Evolutionary conservation across 257 asterid species (phyloP).

Genomic region (Solanum pinnatisectum): DNA sequence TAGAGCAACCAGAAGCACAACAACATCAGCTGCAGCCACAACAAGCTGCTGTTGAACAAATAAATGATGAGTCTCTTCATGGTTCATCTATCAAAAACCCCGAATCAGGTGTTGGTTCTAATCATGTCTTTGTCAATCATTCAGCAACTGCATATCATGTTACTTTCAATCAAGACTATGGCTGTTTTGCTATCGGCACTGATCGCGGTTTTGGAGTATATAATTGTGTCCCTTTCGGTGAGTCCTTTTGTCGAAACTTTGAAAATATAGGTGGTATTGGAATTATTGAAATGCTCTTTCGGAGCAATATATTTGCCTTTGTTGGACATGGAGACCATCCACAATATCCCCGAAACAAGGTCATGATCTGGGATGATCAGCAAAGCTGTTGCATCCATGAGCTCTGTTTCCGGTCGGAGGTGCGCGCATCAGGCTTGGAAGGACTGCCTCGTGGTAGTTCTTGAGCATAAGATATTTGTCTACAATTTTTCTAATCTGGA

Average conservation of each 20-base stretch:
- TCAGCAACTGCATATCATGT: not conserved
- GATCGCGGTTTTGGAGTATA: constrained; percentile 69
- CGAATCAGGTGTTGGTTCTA: not conserved
- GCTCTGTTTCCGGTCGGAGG: constrained; percentile 72
- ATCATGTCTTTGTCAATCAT: not conserved
- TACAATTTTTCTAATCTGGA: constrained; percentile 72
- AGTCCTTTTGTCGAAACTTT: constrained; percentile 70
- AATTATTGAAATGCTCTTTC: constrained; percentile 74
- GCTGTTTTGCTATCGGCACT: constrained; percentile 73
- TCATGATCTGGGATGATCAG: constrained; percentile 91
- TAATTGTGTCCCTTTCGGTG: constrained; percentile 77
- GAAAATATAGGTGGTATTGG: constrained; percentile 66
- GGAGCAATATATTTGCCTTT: constrained; percentile 59
- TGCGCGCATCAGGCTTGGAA: constrained; percentile 67
- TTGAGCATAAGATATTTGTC: constrained; percentile 70
- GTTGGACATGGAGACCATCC: constrained; percentile 83
- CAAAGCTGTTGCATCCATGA: constrained; percentile 74
- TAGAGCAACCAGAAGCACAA: not conserved
- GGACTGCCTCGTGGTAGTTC: constrained; percentile 60
- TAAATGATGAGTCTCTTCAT: not conserved
- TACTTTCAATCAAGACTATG: constrained; percentile 81
- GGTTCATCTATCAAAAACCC: not conserved
- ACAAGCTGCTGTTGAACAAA: not conserved
- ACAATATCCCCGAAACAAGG: constrained; percentile 70
- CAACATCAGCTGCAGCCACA: not conserved